Percentiles rank a stretch among this genome's conserved stretches.
Evolutionary conservation across 2,329 filamentous ascomycete genomes (phyloP).

Genomic region (Pseudopyricularia cyperi): DNA sequence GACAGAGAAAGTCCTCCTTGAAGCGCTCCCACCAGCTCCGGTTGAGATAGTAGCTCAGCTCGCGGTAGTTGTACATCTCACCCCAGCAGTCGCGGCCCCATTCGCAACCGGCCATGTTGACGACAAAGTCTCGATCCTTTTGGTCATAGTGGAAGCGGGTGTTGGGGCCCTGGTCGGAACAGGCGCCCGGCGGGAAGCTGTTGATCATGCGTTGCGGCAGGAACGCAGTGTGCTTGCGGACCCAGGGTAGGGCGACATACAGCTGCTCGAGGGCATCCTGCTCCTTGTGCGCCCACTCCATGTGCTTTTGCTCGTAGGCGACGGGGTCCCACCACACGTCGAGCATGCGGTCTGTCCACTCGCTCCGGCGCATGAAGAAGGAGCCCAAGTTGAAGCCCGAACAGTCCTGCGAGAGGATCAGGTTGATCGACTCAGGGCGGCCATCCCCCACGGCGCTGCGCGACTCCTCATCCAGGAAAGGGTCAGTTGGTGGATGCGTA

Average conservation of each 20-base stretch:
- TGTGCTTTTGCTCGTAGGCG: slow-evolving; percentile 94
- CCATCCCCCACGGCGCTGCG: slow-evolving; percentile 67
- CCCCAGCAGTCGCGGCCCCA: slow-evolving; percentile 96
- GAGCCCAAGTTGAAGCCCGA: slow-evolving; percentile 92
- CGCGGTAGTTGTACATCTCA: slow-evolving; percentile 92
- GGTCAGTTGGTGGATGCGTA: slow-evolving; percentile 61
- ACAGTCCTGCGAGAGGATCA: slow-evolving; percentile 88
- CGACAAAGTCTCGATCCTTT: slow-evolving; percentile 77
- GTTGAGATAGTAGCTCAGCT: slow-evolving; percentile 84
- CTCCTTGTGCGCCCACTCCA: slow-evolving; percentile 98
- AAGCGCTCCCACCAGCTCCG: slow-evolving; percentile 67
- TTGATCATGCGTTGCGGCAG: slow-evolving; percentile 87
- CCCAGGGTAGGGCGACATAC: slow-evolving; percentile 85
- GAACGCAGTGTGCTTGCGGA: slow-evolving; percentile 78
- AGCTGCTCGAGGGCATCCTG: slow-evolving; percentile 91
- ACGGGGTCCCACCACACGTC: slow-evolving; percentile 99
- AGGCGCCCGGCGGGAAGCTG: slow-evolving; percentile 84
- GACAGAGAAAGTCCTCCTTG: slow-evolving; percentile 51
- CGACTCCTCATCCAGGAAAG: slow-evolving; percentile 64
- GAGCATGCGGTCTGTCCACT: slow-evolving; percentile 82
- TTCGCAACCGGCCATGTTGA: slow-evolving; percentile 97
- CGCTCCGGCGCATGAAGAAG: slow-evolving; percentile 76
- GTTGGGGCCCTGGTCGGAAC: slow-evolving; percentile 64
- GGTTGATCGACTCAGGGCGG: slow-evolving; percentile 64
- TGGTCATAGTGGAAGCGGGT: slow-evolving; percentile 74